Evolutionary conservation across 768 basidiomycete genomes (phyloP).

Genomic region (Lactarius sp.): DNA sequence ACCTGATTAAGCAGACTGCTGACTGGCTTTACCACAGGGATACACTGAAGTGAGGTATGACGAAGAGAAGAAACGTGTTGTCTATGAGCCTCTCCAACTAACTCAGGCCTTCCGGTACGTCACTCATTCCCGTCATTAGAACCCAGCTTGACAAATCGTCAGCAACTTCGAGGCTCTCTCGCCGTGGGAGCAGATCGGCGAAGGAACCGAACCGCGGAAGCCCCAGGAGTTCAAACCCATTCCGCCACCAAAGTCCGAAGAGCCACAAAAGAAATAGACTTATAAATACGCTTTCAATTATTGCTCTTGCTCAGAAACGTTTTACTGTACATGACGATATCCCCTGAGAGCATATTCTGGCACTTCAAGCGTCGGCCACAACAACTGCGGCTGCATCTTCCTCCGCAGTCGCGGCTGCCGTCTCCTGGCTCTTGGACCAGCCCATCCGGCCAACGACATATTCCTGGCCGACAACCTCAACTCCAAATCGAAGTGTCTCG

Average conservation of each 20-base stretch:
- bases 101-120: constrained; percentile 94
- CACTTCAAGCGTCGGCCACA: constrained; percentile 10
- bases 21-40: constrained; percentile 50
- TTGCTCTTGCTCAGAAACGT: background rate
- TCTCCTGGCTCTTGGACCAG: constrained; percentile 46
- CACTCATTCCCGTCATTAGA: background rate
- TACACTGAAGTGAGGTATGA: constrained; percentile 98
- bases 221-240: constrained; percentile 75
- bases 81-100: constrained; percentile 95
- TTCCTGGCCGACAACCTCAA: constrained; percentile 91
- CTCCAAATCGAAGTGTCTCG: constrained; percentile 74
- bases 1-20: background rate
- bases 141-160: constrained; percentile 12
- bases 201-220: constrained; percentile 47
- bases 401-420: constrained; percentile 17
- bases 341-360: background rate
- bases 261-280: constrained; percentile 70
- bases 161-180: constrained; percentile 92
- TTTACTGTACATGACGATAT: constrained; percentile 9
- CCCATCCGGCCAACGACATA: constrained; percentile 85
- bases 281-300: constrained; percentile 15
- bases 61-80: constrained; percentile 94
- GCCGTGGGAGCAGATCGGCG: constrained; percentile 94
- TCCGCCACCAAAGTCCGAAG: constrained; percentile 68
- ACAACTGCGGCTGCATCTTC: constrained; percentile 4